These are phyloP conservation scores for Arxiozyma slooffiae DNA, from an alignment of 1,139 yeast genomes.

Conservation along the genomic window DNA sequence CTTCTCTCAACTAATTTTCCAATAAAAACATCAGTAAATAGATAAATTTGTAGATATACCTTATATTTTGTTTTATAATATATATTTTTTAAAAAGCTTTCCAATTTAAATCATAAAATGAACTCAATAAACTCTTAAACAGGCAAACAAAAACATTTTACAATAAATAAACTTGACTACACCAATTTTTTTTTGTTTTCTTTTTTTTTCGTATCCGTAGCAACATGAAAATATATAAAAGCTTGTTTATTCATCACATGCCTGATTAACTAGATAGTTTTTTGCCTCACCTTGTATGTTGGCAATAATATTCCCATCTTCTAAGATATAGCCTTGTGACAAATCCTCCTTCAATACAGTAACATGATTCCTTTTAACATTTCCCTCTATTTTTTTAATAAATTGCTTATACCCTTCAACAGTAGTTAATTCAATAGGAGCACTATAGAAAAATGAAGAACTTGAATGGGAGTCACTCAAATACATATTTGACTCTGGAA, in stretches of 20 bases:
- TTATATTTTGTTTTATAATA: no score
- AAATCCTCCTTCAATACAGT: conserved; percentile 29
- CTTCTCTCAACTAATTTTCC: no score
- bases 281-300: conserved; percentile 31
- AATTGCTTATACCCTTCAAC: conserved; percentile 32
- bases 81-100: background rate
- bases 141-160: no score
- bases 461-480: conserved; percentile 25
- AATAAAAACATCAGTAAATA: no score
- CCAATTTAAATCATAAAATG: no score
- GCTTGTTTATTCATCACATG: conserved; percentile 2
- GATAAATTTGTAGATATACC: no score
- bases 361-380: conserved; percentile 13
- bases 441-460: conserved; percentile 25
- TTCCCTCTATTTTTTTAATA: conserved; percentile 19
- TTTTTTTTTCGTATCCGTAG: background rate
- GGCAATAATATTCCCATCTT: conserved; percentile 31
- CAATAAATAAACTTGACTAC: no score
- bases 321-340: conserved; percentile 28
- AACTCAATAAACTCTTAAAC: no score
- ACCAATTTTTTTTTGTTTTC: background rate
- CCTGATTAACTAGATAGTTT: conserved; percentile 21
- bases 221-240: background rate
- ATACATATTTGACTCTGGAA: background rate
- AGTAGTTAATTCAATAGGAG: conserved; percentile 34